Conservation (phyloP, 2,329 filamentous ascomycete species). For the Diaporthe sp. region DNA sequence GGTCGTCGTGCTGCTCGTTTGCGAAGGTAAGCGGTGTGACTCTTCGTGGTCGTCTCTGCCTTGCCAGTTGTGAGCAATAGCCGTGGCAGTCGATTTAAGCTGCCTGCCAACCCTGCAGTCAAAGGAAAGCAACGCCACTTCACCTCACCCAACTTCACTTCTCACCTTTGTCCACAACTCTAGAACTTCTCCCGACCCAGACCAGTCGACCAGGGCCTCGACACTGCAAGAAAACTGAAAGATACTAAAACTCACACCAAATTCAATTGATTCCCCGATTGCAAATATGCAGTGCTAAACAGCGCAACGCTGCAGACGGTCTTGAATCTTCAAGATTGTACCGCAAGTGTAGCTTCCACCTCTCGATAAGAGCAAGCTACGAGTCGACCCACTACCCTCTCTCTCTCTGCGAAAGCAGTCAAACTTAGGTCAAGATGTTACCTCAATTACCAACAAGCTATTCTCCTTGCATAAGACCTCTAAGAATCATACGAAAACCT, state of each 20-base stretch:
- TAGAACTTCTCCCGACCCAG: background rate
- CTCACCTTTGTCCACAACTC: conserved; percentile 17
- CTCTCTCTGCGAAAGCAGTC: conserved; percentile 35
- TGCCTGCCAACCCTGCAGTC: conserved; percentile 16
- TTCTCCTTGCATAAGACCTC: conserved; percentile 16
- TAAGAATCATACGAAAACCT: conserved; percentile 42
- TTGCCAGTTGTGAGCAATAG: conserved; percentile 23
- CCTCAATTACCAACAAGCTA: conserved; percentile 50
- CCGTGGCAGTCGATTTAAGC: background rate
- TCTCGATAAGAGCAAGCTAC: conserved; percentile 14
- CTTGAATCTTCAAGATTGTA: conserved; percentile 35
- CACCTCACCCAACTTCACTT: background rate
- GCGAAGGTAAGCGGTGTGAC: conserved; percentile 32
- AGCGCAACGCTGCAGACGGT: conserved; percentile 35
- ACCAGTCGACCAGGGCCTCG: background rate
- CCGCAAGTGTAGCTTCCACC: conserved; percentile 29
- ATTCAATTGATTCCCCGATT: background rate
- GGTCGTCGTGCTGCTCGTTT: background rate
- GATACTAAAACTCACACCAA: background rate
- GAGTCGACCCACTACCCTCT: background rate
- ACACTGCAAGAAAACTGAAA: background rate
- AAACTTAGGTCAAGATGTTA: conserved; percentile 55
- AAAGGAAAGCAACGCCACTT: conserved; percentile 19
- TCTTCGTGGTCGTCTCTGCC: conserved; percentile 28
- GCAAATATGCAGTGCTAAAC: conserved; percentile 33